Percentiles rank a stretch among this genome's conserved stretches.
These are phyloP conservation scores for Berkeleyomyces rouxiae DNA, from an alignment of 2,329 filamentous ascomycete species.

Conservation along the genomic window DNA sequence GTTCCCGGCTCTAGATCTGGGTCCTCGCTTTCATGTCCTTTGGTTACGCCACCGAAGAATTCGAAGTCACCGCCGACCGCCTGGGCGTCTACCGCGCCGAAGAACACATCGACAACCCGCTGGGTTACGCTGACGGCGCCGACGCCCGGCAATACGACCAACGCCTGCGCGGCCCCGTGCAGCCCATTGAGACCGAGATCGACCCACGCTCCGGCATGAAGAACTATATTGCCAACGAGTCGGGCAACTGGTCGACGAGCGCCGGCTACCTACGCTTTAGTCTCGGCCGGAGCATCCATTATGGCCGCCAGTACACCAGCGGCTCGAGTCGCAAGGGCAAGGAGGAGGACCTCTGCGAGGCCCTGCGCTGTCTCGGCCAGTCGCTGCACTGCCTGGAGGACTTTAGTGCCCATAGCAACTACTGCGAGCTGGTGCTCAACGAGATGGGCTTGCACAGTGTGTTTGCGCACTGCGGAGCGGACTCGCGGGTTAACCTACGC, in stretches of 20 bases:
- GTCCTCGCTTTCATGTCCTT: conserved; percentile 57
- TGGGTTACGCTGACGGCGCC: conserved; percentile 56
- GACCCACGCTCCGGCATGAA: conserved; percentile 84
- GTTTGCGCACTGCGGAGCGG: conserved; percentile 56
- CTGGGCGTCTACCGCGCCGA: conserved; percentile 64
- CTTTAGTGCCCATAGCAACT: conserved; percentile 70
- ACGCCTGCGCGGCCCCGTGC: conserved; percentile 66
- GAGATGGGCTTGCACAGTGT: conserved; percentile 53
- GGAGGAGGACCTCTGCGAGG: conserved; percentile 66
- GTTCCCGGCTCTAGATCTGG: conserved; percentile 11
- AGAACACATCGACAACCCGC: conserved; percentile 54
- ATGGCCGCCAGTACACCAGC: conserved; percentile 55
- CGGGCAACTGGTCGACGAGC: conserved; percentile 76
- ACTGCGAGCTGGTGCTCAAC: conserved; percentile 58
- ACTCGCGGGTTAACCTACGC: conserved; percentile 46
- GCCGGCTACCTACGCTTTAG: conserved; percentile 68
- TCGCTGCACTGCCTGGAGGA: conserved; percentile 64
- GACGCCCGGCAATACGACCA: conserved; percentile 73
- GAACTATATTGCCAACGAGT: conserved; percentile 93
- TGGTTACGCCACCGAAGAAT: conserved; percentile 60
- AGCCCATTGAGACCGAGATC: conserved; percentile 53
- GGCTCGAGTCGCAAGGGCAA: conserved; percentile 41
- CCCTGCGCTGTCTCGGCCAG: conserved; percentile 59
- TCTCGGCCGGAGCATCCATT: conserved; percentile 58
- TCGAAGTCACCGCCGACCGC: conserved; percentile 61